These are phyloP conservation scores for Nematodospora anomalae DNA, from an alignment of 1,139 yeast genomes.

Conservation along the genomic window DNA sequence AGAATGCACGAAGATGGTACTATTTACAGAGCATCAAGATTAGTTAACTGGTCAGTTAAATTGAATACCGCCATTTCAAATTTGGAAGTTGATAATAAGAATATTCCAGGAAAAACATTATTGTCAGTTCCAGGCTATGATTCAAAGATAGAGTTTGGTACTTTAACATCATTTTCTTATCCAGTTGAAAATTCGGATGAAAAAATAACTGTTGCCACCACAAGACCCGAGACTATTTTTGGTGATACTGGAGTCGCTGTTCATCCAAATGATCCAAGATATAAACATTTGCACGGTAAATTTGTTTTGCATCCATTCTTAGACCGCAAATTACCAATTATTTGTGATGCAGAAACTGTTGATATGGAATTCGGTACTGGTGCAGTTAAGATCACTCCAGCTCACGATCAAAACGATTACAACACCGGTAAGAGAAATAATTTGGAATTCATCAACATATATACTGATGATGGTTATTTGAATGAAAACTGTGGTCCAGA, in stretches of 20 bases:
- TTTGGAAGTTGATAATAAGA: slow-evolving; percentile 93
- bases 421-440: slow-evolving; percentile 92
- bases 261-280: slow-evolving; percentile 92
- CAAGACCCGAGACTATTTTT: slow-evolving; percentile 97
- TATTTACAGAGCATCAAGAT: slow-evolving; percentile 89
- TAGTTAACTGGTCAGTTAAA: slow-evolving; percentile 96
- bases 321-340: slow-evolving; percentile 81
- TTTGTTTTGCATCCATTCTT: slow-evolving; percentile 87
- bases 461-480: slow-evolving; percentile 88
- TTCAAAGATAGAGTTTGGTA: slow-evolving; percentile 92
- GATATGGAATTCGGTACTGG: slow-evolving; percentile 99
- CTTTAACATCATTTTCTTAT: slow-evolving; percentile 89
- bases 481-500: slow-evolving; percentile 89
- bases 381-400: slow-evolving; percentile 98
- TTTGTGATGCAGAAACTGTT: slow-evolving; percentile 89
- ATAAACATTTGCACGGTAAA: slow-evolving; percentile 92
- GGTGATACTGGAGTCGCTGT: slow-evolving; percentile 99
- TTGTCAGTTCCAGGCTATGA: slow-evolving; percentile 88
- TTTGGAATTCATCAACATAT: slow-evolving; percentile 83
- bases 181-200: slow-evolving; percentile 88
- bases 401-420: slow-evolving; percentile 97
- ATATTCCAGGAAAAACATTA: slow-evolving; percentile 76
- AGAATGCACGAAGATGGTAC: slow-evolving; percentile 91
- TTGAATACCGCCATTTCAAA: slow-evolving; percentile 94
- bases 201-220: slow-evolving; percentile 88